A percentile compares a stretch with the other conserved stretches of the same genome.
Evolutionary conservation across 2,329 filamentous ascomycete genomes (phyloP).

Genomic region (Zasmidium citrigriseum): DNA sequence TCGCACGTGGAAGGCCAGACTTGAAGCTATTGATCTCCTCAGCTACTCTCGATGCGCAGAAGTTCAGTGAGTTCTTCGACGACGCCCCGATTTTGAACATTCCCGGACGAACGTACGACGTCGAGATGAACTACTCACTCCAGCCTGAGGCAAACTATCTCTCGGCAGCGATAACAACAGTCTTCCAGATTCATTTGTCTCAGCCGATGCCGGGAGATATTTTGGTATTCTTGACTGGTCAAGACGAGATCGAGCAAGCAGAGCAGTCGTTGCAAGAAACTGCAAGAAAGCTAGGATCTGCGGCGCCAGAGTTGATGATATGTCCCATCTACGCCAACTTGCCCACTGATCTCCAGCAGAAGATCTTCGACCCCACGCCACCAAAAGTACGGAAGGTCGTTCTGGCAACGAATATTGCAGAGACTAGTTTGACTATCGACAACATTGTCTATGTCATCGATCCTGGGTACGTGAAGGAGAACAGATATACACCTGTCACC

Average conservation of each 20-base stretch:
- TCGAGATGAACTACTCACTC: slow-evolving; percentile 87
- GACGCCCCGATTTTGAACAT: slow-evolving; percentile 94
- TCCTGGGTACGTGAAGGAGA: slow-evolving; percentile 92
- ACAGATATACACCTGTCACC: slow-evolving; percentile 85
- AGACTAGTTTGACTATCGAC: slow-evolving; percentile 93
- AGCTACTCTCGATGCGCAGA: slow-evolving; percentile 90
- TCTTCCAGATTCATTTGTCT: slow-evolving; percentile 91
- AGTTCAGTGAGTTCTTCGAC: slow-evolving; percentile 90
- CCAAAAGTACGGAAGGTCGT: slow-evolving; percentile 85
- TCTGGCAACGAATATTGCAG: slow-evolving; percentile 93
- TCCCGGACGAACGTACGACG: slow-evolving; percentile 82
- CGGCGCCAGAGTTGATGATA: slow-evolving; percentile 83
- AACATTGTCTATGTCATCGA: slow-evolving; percentile 97
- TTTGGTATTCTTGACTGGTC: slow-evolving; percentile 89
- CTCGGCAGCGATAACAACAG: slow-evolving; percentile 84
- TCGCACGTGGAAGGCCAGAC: slow-evolving; percentile 78
- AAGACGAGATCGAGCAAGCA: slow-evolving; percentile 92
- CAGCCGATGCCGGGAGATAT: slow-evolving; percentile 81
- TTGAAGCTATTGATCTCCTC: slow-evolving; percentile 90
- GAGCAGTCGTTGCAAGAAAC: slow-evolving; percentile 84
- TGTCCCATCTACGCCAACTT: slow-evolving; percentile 94
- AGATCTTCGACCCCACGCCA: slow-evolving; percentile 93
- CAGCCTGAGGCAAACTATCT: slow-evolving; percentile 94
- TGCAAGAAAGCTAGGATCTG: slow-evolving; percentile 78
- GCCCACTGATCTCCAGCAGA: slow-evolving; percentile 84